Conservation (phyloP, 805 yeast species). For the Brettanomyces nanus region DNA sequence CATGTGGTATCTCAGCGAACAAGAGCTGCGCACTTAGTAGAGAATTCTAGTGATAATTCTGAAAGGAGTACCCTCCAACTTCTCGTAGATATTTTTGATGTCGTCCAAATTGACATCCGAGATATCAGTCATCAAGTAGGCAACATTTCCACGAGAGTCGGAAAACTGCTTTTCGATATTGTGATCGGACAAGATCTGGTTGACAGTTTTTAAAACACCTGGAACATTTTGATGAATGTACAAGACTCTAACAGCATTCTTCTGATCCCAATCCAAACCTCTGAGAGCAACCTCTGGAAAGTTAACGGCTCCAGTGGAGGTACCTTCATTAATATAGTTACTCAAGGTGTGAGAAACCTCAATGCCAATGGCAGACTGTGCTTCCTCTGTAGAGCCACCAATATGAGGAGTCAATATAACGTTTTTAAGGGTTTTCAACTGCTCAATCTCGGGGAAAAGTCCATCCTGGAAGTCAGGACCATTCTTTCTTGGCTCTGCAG, state of each 20-base stretch:
- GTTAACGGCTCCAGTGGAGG: constrained; percentile 90
- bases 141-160: constrained; percentile 94
- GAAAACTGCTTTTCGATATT: constrained; percentile 97
- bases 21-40: constrained; percentile 39
- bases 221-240: constrained; percentile 98
- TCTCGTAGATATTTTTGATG: constrained; percentile 76
- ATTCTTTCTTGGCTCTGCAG: constrained; percentile 94
- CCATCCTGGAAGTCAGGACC: constrained; percentile 73
- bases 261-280: constrained; percentile 79
- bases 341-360: constrained; percentile 85
- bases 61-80: constrained; percentile 82
- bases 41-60: constrained; percentile 85
- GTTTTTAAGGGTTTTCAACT: constrained; percentile 74
- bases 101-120: constrained; percentile 75
- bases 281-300: constrained; percentile 97
- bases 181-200: constrained; percentile 88
- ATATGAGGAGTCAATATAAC: constrained; percentile 94
- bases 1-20: neutral
- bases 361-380: constrained; percentile 94
- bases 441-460: constrained; percentile 78
- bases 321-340: constrained; percentile 93
- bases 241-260: constrained; percentile 83
- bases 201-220: constrained; percentile 95
- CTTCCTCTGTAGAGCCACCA: constrained; percentile 99
- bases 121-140: constrained; percentile 97